Base-by-base conservation (phyloP, 164 flowering plant genomes). In the Vitis vinifera region DNA sequence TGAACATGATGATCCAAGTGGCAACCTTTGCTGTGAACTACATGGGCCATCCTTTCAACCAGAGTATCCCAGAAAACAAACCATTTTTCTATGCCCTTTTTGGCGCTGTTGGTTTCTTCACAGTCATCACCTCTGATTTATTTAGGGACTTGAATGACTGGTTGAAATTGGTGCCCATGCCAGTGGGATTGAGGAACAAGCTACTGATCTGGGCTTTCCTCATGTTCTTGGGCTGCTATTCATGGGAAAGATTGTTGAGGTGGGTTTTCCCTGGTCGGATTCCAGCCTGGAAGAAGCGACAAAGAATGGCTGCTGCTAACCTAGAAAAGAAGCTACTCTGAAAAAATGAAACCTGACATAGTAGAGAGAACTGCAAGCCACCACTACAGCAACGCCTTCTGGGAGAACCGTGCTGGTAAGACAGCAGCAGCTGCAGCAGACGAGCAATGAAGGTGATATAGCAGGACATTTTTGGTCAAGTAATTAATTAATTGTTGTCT, bases 21-120 rank as follows among this genome's bases (percentile, higher is more conserved):
- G 99, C 97, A 0, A 95, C 99, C 0, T 95, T 95, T 76, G 99
- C 97, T 3, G 99, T 93, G 70, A 95, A 95, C 81, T 95, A 95
- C 79, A 95, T 93, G 96, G 99, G 99, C 13, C 98, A 92, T 71
- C 99, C 98, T 0, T 95, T 95, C 73, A 95, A 95, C 80, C 97
- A 93, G 76, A 93, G 99, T 72, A 85, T 95, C 12, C 64, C 87
- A 0, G 95, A 95, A 76, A 95, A 91, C 85, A 87, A 86, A 60
- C 98, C 99, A 0, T 95, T 95, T 73, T 51, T 74, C 60, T 90
- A 84, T 75, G 98, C 98, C 1, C 88, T 95, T 17, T 15, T 80
- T 55, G 91, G 79, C 29, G 91, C 96, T 31, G 93, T 81, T 19
- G 93, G 83, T 8, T 95, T 95, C 81, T 91, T 94, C 76, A 78